A percentile compares a stretch with the other conserved stretches of the same genome.
These are phyloP conservation scores for Scortechinia acanthostroma DNA, from an alignment of 2,329 filamentous ascomycete species.

Conservation along the genomic window DNA sequence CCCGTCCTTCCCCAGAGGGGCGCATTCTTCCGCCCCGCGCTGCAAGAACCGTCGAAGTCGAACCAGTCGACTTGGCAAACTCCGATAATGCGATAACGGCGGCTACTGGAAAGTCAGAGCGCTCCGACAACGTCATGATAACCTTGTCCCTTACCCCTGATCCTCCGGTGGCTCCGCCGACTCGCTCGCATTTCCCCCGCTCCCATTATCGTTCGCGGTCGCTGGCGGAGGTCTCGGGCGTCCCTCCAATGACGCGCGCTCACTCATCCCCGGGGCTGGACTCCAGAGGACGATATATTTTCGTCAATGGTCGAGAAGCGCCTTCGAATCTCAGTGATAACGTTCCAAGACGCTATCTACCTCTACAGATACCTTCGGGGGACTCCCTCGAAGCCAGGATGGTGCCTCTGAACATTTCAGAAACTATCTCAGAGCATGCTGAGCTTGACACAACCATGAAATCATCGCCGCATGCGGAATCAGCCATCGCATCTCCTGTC, in stretches of 20 bases:
- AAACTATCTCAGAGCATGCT: background rate
- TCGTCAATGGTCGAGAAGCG: background rate
- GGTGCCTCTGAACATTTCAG: background rate
- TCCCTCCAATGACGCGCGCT: conserved; percentile 1
- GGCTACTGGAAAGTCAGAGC: background rate
- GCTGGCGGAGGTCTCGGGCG: background rate
- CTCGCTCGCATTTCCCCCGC: background rate
- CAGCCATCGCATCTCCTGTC: background rate
- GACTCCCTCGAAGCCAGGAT: background rate
- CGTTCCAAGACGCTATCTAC: background rate
- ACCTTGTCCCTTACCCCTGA: background rate
- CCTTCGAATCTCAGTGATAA: background rate
- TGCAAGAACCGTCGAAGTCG: too few species aligned
- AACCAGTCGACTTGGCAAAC: too few species aligned
- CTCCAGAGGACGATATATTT: background rate
- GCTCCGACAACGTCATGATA: conserved; percentile 1
- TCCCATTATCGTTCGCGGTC: background rate
- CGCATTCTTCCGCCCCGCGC: too few species aligned
- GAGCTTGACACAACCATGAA: background rate
- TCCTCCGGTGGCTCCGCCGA: background rate
- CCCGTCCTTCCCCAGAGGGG: too few species aligned
- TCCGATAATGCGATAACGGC: too few species aligned
- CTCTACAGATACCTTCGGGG: background rate
- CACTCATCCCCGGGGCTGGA: conserved; percentile 2
- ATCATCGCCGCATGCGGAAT: background rate